Conservation (phyloP, 75 land plant genomes). For the Azolla pinnata region DNA sequence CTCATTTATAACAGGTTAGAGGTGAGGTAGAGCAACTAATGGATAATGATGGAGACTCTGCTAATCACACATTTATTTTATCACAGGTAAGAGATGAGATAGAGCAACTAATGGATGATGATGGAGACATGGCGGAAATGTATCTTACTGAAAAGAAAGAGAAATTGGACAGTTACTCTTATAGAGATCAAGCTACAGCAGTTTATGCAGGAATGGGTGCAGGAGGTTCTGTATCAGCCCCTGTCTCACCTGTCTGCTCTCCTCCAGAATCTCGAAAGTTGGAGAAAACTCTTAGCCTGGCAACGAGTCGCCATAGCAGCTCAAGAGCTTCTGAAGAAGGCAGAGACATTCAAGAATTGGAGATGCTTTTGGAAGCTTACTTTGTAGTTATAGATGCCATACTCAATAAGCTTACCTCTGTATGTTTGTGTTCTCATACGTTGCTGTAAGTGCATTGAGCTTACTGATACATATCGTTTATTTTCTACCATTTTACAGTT, state of each 20-base stretch:
- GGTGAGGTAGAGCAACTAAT: conserved; percentile 38
- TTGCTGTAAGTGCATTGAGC: neutral
- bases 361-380: conserved; percentile 81
- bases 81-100: conserved; percentile 36
- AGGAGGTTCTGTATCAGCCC: conserved; percentile 70
- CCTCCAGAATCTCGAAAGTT: conserved; percentile 46
- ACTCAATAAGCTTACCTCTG: conserved; percentile 89
- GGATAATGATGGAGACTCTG: conserved; percentile 40
- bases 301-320: conserved; percentile 68
- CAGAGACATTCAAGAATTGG: conserved; percentile 73
- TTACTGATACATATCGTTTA: conserved; percentile 1
- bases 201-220: conserved; percentile 40
- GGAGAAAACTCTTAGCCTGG: conserved; percentile 60
- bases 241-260: conserved; percentile 88
- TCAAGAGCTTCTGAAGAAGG: conserved; percentile 36
- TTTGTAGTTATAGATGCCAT: conserved; percentile 96
- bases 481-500: conserved; percentile 34
- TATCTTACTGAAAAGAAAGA: conserved; percentile 40
- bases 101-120: conserved; percentile 40
- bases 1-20: conserved; percentile 23
- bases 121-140: conserved; percentile 44
- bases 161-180: conserved; percentile 38
- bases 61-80: too few species aligned
- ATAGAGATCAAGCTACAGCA: conserved; percentile 41
- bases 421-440: conserved; percentile 7